phyloP scores from a whole-genome alignment of 2,329 filamentous ascomycete genomes.

The Colletotrichum tofieldiae region DNA sequence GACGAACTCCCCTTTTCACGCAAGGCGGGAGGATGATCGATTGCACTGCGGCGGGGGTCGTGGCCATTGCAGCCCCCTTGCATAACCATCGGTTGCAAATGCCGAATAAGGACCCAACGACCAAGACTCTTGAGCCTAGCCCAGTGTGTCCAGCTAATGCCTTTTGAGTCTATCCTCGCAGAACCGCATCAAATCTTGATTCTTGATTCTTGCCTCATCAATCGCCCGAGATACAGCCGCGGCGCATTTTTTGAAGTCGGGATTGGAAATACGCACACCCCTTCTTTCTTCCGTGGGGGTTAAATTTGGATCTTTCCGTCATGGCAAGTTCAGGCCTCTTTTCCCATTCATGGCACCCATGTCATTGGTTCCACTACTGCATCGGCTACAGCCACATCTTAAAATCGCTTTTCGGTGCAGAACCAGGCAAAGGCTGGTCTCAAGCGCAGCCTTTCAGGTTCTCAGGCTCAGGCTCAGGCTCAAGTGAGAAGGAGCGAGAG shows the following conservation, averaged over 20 bases:
- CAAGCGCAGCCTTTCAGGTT: neutral
- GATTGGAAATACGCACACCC: neutral
- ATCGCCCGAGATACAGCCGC: constrained; percentile 41
- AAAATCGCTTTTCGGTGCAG: constrained; percentile 21
- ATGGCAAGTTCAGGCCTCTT: constrained; percentile 1
- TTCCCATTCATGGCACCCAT: constrained; percentile 33
- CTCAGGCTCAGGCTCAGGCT: constrained; percentile 16
- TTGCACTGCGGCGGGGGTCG: constrained; percentile 22
- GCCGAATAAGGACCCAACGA: constrained; percentile 20
- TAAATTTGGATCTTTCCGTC: constrained; percentile 26
- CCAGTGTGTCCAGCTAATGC: constrained; percentile 13
- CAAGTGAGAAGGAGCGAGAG: constrained; percentile 13
- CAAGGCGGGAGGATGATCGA: constrained; percentile 41
- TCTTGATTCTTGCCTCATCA: constrained; percentile 27
- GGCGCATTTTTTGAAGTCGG: neutral
- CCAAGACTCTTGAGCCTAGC: constrained; percentile 9
- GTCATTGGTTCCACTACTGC: constrained; percentile 31
- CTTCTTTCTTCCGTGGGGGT: constrained; percentile 3
- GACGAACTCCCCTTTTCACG: constrained; percentile 42
- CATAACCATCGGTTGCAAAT: constrained; percentile 33
- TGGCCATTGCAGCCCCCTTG: constrained; percentile 36
- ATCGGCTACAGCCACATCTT: constrained; percentile 40
- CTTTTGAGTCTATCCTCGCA: neutral
- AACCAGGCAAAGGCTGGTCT: neutral
- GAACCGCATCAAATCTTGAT: constrained; percentile 27